Conservation (phyloP, 805 yeast genomes). For the Saccharomycopsis sp. region DNA sequence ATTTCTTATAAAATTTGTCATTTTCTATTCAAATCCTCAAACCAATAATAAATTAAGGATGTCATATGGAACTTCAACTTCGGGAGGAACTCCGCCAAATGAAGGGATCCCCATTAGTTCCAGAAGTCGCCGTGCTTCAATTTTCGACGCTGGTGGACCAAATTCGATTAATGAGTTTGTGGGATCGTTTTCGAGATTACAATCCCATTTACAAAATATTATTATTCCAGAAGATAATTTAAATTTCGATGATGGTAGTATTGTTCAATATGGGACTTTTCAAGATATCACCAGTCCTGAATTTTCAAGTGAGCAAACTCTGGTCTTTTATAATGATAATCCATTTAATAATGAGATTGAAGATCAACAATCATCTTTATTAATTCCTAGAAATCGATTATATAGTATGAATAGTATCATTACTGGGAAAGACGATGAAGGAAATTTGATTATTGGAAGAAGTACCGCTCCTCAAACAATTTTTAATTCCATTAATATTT, state of each 20-base stretch:
- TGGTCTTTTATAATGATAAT: slow-evolving; percentile 2
- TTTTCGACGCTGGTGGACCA: slow-evolving; percentile 29
- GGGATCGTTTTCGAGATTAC: slow-evolving; percentile 20
- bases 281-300: background rate
- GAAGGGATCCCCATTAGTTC: slow-evolving; percentile 6
- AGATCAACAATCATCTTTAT: slow-evolving; percentile 8
- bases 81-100: background rate
- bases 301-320: background rate
- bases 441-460: slow-evolving; percentile 23
- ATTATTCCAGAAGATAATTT: slow-evolving; percentile 4
- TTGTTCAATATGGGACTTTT: slow-evolving; percentile 2
- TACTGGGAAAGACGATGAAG: slow-evolving; percentile 11
- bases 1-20: background rate
- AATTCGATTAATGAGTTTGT: slow-evolving; percentile 30
- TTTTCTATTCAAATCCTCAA: background rate
- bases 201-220: slow-evolving; percentile 12
- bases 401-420: slow-evolving; percentile 11
- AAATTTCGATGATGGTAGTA: background rate
- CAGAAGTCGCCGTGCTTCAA: slow-evolving; percentile 24
- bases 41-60: background rate
- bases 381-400: slow-evolving; percentile 8
- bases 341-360: no score
- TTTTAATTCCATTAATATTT: slow-evolving; percentile 66
- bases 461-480: slow-evolving; percentile 68
- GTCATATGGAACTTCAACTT: slow-evolving; percentile 1